Conservation (phyloP, 2,329 filamentous ascomycete genomes). For the Diaporthe destruens region DNA sequence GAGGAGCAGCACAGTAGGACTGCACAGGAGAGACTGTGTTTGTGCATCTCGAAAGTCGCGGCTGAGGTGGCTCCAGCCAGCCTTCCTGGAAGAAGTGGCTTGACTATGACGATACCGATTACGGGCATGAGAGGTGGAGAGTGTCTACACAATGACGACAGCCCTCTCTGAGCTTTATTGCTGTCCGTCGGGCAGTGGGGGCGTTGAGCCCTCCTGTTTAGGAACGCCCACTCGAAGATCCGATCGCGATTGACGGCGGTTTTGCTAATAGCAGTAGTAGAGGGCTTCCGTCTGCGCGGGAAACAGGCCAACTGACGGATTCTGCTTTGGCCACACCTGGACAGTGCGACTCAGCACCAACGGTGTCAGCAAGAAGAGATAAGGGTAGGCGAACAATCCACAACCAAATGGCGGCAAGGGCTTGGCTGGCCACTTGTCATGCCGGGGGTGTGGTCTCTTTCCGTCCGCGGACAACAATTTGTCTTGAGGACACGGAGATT, state of each 20-base stretch:
- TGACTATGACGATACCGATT: conserved; percentile 39
- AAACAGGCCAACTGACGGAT: conserved; percentile 5
- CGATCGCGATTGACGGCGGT: not conserved
- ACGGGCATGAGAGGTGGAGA: conserved; percentile 27
- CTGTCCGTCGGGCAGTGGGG: conserved; percentile 6
- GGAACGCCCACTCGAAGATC: conserved; percentile 1
- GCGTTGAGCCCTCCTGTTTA: not conserved
- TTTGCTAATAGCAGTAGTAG: not conserved
- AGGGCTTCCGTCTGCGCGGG: not conserved
- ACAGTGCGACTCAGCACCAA: conserved; percentile 18
- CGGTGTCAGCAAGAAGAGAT: conserved; percentile 28
- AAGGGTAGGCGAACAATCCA: conserved; percentile 9
- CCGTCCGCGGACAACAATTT: conserved; percentile 21
- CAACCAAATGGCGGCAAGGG: not conserved
- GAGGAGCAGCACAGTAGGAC: conserved; percentile 34
- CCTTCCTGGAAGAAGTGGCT: conserved; percentile 31
- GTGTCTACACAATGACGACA: conserved; percentile 29
- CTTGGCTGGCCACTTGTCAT: not conserved
- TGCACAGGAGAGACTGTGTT: conserved; percentile 36
- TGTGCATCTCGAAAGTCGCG: conserved; percentile 29
- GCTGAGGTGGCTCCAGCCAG: conserved; percentile 22
- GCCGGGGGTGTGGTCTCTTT: not conserved
- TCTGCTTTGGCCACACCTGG: not conserved
- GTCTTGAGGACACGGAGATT: conserved; percentile 24
- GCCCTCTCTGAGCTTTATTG: not conserved